A percentile compares a stretch with the other conserved stretches of the same genome.
phyloP scores from a whole-genome alignment of 2,329 filamentous ascomycete genomes.

The Pseudocercospora fuligena region DNA sequence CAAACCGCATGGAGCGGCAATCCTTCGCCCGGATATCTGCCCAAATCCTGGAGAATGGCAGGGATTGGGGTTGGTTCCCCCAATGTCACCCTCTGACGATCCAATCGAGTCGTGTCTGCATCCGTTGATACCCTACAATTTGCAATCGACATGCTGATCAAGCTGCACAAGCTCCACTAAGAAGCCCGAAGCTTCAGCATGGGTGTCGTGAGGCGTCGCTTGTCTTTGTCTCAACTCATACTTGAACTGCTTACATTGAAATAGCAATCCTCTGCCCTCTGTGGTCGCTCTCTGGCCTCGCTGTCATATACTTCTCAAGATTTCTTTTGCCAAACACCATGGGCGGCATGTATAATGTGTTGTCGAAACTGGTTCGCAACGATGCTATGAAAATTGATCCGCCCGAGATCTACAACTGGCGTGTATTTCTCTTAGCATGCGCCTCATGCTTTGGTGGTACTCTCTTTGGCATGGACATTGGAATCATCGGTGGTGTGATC shows the following conservation, averaged over 20 bases:
- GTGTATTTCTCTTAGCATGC: conserved; percentile 58
- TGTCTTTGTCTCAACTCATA: neutral
- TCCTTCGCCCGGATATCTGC: neutral
- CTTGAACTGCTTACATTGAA: neutral
- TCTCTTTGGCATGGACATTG: conserved; percentile 69
- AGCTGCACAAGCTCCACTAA: neutral
- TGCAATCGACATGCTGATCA: neutral
- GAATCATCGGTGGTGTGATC: conserved; percentile 70
- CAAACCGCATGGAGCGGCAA: neutral
- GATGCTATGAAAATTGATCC: conserved; percentile 72
- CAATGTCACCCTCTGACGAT: neutral
- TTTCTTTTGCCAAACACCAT: neutral
- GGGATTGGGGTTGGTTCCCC: neutral
- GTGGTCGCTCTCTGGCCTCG: too few species aligned
- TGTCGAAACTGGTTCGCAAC: conserved; percentile 61
- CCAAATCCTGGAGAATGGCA: neutral
- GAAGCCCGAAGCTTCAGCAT: neutral
- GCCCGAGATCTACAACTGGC: conserved; percentile 70
- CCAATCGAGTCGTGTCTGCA: neutral
- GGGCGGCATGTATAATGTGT: neutral
- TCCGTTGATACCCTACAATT: neutral
- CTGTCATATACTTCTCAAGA: too few species aligned
- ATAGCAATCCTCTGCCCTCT: too few species aligned
- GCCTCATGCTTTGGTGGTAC: conserved; percentile 71
- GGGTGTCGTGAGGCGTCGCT: neutral